Evolutionary conservation across 108 stramenopile species (phyloP).

Genomic region (Cylindrotheca closterium): DNA sequence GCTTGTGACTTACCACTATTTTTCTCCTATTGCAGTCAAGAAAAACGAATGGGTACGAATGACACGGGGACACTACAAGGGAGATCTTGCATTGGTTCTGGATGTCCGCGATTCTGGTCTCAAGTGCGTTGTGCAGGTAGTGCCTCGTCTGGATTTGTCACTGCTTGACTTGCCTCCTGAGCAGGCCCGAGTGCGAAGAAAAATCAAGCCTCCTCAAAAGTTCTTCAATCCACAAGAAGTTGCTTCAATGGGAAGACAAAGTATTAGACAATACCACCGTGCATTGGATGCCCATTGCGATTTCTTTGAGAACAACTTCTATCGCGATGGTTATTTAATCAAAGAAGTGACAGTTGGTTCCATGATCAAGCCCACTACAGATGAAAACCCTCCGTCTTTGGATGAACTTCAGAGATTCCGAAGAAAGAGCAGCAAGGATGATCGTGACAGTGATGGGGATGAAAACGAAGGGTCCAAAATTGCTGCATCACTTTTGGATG

Average conservation of each 20-base stretch:
- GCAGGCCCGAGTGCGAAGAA: conserved; percentile 77
- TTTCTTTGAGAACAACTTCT: conserved; percentile 89
- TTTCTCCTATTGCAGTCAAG: conserved; percentile 59
- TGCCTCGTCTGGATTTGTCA: conserved; percentile 91
- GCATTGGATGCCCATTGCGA: conserved; percentile 81
- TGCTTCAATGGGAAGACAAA: conserved; percentile 65
- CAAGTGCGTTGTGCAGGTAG: conserved; percentile 89
- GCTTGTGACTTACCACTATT: conserved; percentile 2
- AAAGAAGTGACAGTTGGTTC: conserved; percentile 93
- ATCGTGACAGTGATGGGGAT: conserved; percentile 63
- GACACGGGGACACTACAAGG: conserved; percentile 92
- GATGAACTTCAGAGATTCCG: conserved; percentile 93
- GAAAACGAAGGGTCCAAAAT: conserved; percentile 86
- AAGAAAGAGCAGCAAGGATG: conserved; percentile 61
- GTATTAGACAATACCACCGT: conserved; percentile 66
- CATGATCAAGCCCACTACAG: conserved; percentile 81
- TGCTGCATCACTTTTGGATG: conserved; percentile 78
- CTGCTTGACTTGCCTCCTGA: conserved; percentile 72
- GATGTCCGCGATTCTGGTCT: conserved; percentile 89
- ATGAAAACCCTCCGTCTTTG: conserved; percentile 89
- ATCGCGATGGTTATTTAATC: conserved; percentile 90
- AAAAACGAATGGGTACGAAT: conserved; percentile 95
- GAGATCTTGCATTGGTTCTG: conserved; percentile 92
- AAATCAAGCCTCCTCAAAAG: conserved; percentile 88
- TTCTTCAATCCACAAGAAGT: conserved; percentile 91